phyloP scores from a whole-genome alignment of 2,329 filamentous ascomycete genomes.

The Pseudogymnoascus sp. region DNA sequence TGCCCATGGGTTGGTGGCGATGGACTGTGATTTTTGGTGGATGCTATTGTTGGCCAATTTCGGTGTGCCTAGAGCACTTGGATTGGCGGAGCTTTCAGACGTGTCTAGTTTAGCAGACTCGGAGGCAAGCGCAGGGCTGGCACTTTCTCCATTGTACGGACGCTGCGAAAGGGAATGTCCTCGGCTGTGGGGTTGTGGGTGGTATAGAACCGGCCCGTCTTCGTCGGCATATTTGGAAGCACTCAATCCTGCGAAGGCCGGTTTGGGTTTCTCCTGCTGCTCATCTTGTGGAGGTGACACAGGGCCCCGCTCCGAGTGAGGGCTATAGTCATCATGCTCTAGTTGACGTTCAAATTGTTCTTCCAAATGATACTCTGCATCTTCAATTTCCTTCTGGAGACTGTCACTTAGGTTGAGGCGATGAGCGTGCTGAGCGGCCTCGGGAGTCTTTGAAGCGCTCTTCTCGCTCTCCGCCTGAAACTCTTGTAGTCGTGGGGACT shows the following conservation, averaged over 20 bases:
- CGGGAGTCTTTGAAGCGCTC: constrained; percentile 46
- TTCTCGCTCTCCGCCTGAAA: constrained; percentile 62
- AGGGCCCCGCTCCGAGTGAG: constrained; percentile 36
- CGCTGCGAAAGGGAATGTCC: constrained; percentile 63
- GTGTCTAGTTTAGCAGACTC: constrained; percentile 35
- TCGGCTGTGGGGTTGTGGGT: constrained; percentile 65
- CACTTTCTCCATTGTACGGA: constrained; percentile 51
- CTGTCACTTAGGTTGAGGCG: constrained; percentile 68
- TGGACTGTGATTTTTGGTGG: constrained; percentile 49
- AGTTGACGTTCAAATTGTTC: constrained; percentile 71
- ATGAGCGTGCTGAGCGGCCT: constrained; percentile 46
- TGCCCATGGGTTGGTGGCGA: constrained; percentile 55
- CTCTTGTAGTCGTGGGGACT: constrained; percentile 59
- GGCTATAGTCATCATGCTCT: constrained; percentile 69
- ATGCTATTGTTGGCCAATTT: constrained; percentile 39
- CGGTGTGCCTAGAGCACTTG: constrained; percentile 62
- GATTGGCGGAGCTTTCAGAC: constrained; percentile 65
- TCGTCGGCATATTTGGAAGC: constrained; percentile 42
- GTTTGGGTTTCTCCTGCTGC: constrained; percentile 14
- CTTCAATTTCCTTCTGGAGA: constrained; percentile 76
- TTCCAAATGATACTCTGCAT: constrained; percentile 77
- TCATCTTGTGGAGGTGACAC: constrained; percentile 14
- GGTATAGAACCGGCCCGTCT: constrained; percentile 53
- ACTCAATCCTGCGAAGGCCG: constrained; percentile 17
- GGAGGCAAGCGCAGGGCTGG: constrained; percentile 28